Evolutionary conservation across 2,329 filamentous ascomycete species (phyloP), one percentile per base, ranked within the genome.

Genomic region (Trichoderma pleuroti): DNA sequence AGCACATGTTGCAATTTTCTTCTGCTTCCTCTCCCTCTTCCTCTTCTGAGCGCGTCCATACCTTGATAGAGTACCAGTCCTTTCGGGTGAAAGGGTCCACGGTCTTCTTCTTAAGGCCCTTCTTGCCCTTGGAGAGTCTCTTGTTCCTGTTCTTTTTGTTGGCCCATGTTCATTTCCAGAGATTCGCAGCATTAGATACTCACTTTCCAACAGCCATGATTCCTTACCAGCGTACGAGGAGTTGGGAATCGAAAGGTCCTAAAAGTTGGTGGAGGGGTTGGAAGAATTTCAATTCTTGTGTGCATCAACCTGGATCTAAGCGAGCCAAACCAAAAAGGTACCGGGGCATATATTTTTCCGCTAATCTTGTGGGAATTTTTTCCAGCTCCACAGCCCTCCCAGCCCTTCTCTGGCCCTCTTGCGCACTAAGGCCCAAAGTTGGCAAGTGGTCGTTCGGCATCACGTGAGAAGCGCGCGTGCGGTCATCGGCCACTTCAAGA

Each of bases 41-140:
- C 21, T 39, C n/a, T 32, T 39, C 28, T 42, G 12, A 26, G 16
- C 39, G 32, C 36, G 16, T 30, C 70, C 86, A 77, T 81, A 93
- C 92, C 91, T 98, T 98, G 86, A 99, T 91, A 81, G 92, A 93
- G 88, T 94, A 99, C 93, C 97, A 98, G 85, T 98, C 96, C 90
- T 99, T 99, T 84, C 95, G 93, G 81, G 94, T 90, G 89, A 98
- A 98, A 81, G 96, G 95, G 86, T 99, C 96, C 80, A 92, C 87
- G 81, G 94, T 95, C 88, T 95, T 95, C 95, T 99, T 98, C 93
- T 98, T 98, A 84, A 98, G 90, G 86, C 96, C 95, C 91, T 99
- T 99, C 93, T 98, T 99, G 88, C 96, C 96, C 91, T 99, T 99
- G 78, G 96, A 98, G 88, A 99, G 91, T 90, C 96, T 94, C 94